A percentile compares a stretch with the other conserved stretches of the same genome.
Evolutionary conservation across 257 asterid species (phyloP).

Genomic region (Solanum neorickii): DNA sequence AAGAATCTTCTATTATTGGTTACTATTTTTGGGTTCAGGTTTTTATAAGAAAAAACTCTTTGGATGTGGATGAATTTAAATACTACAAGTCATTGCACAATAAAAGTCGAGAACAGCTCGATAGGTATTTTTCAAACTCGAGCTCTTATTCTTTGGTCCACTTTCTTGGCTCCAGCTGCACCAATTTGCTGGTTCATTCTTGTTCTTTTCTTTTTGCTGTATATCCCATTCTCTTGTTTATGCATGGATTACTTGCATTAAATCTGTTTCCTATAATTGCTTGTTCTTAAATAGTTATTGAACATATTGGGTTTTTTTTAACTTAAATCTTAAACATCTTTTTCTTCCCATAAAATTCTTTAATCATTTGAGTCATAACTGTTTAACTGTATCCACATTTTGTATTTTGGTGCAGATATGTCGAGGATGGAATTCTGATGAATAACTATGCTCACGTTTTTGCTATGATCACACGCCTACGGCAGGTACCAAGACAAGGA

Average conservation of each 20-base stretch:
- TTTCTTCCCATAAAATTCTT: background rate
- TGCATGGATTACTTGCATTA: no score
- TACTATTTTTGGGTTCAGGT: conserved; percentile 32
- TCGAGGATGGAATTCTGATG: background rate
- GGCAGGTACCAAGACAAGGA: background rate
- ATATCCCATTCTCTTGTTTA: no score
- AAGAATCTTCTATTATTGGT: background rate
- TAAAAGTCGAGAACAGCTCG: conserved; percentile 60
- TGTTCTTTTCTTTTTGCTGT: background rate
- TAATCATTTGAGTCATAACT: background rate
- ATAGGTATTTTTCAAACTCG: conserved; percentile 28
- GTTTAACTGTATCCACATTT: background rate
- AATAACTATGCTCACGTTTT: background rate
- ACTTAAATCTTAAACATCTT: background rate
- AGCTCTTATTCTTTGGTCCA: background rate
- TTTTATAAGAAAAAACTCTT: conserved; percentile 49
- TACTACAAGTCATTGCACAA: conserved; percentile 10
- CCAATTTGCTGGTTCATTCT: background rate
- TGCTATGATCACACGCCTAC: background rate
- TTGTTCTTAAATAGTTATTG: background rate
- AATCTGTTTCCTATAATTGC: background rate
- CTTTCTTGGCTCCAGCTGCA: background rate
- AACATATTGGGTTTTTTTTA: background rate
- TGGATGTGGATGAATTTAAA: conserved; percentile 65
- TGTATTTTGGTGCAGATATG: background rate